Evolutionary conservation across 108 stramenopile genomes (phyloP).

Genomic region (Skeletonema menzelii): DNA sequence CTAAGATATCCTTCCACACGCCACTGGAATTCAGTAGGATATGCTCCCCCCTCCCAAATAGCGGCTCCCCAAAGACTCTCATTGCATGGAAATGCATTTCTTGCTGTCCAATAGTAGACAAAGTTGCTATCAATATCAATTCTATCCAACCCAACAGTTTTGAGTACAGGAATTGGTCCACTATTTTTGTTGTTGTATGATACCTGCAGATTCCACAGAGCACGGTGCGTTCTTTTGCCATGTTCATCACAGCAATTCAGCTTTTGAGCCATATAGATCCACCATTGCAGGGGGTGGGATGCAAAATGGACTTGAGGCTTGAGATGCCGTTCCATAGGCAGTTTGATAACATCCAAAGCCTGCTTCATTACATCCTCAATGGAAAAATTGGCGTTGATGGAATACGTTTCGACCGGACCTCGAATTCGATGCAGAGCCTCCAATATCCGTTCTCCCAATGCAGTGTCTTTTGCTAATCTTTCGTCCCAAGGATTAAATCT

Average conservation of each 20-base stretch:
- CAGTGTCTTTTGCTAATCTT: constrained; percentile 28
- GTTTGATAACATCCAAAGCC: constrained; percentile 1
- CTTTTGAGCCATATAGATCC: constrained; percentile 6
- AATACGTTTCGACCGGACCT: constrained; percentile 2
- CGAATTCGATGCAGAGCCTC: constrained; percentile 7
- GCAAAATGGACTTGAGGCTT: background rate
- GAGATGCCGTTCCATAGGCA: background rate
- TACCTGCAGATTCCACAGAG: constrained; percentile 18
- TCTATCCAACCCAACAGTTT: constrained; percentile 30
- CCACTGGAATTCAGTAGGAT: constrained; percentile 33
- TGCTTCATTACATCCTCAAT: constrained; percentile 18
- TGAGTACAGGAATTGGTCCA: constrained; percentile 11
- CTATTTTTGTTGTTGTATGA: background rate
- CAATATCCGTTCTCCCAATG: constrained; percentile 30
- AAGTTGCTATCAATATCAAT: constrained; percentile 12
- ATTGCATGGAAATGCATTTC: background rate
- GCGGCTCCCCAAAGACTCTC: constrained; percentile 4
- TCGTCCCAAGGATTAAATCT: constrained; percentile 53
- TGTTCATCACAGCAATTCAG: background rate
- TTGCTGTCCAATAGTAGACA: constrained; percentile 17
- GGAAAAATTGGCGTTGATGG: constrained; percentile 25
- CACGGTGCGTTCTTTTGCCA: constrained; percentile 5
- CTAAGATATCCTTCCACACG: constrained; percentile 19
- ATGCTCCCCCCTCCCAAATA: constrained; percentile 15
- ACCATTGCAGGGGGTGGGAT: constrained; percentile 2